Evolutionary conservation across 495 filamentous ascomycete species (phyloP), one percentile per base, ranked within the genome.

Genomic region (Aspergillus baeticus): DNA sequence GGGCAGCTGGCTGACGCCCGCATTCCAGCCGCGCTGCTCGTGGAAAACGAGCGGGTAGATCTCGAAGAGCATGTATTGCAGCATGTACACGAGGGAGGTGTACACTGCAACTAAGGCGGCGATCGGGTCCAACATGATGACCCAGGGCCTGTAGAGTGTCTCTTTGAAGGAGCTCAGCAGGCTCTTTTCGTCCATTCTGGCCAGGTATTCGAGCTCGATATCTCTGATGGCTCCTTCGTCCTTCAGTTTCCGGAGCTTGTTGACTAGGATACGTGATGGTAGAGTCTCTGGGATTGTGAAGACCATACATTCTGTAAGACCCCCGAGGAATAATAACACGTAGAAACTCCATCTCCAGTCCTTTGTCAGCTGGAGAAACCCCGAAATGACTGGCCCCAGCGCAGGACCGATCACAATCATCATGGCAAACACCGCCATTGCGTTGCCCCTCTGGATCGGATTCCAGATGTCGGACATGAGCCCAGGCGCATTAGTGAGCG

Each of bases 401-500:
- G 43, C 43, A 6, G 43, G 43, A 23, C 43, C 43, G 10, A 31
- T 14, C 10, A 26, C 13, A 8, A 17, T 31, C 43, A 46, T 46
- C 10, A 14, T 29, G 20, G 21, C 22, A n/a, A 46, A 46, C 13
- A 26, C 20, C 4, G 21, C 21, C 43, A 46, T 46, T 14, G 43
- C 43, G 26, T 46, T 46, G n/a, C 43, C 43, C 6, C 43, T 20
- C 21, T 26, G 18, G 43, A 46, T 21, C 6, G 43, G 21, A 26
- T 21, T 29, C 43, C 43, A 46, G 70, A 87, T 79, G 55, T 88
- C 83, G 10, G 84, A 77, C 53, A 87, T 83, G 37, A 85, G 77
- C 23, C 83, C 84, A 29, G 83, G 82, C 10, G 79, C 70, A 67
- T 86, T 87, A 14, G 83, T 84, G 45, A 88, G 48, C 18, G 83